A percentile compares a stretch with the other conserved stretches of the same genome.
phyloP scores from a whole-genome alignment of 495 filamentous ascomycete species.

The Trichoderma reesei region DNA sequence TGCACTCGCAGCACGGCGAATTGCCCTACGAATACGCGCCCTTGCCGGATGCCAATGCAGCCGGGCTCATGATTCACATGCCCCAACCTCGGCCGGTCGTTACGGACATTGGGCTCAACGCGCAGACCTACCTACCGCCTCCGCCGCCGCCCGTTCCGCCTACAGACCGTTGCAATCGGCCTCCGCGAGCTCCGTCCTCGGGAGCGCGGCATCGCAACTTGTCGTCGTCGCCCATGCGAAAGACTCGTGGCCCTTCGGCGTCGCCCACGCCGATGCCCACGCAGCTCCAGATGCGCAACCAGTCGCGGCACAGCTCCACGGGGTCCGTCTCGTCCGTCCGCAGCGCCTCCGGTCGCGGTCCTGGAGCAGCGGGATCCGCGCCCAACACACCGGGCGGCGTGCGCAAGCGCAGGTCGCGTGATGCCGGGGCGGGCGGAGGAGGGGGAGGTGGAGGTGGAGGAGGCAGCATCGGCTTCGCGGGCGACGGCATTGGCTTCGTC shows the following conservation, averaged over 20 bases:
- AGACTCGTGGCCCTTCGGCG: neutral
- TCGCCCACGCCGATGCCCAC: neutral
- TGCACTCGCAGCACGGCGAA: conserved; percentile 12
- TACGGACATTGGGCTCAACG: conserved; percentile 11
- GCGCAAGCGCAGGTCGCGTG: conserved; percentile 12
- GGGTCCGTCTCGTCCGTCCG: conserved; percentile 9
- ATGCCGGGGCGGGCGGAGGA: neutral
- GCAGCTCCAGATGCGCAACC: neutral
- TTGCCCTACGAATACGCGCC: neutral
- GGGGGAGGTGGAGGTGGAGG: neutral
- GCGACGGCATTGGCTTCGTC: conserved; percentile 57
- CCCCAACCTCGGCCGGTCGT: conserved; percentile 22
- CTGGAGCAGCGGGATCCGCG: neutral
- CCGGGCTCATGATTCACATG: conserved; percentile 34
- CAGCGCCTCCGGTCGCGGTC: conserved; percentile 10
- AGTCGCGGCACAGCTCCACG: conserved; percentile 9
- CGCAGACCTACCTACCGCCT: conserved; percentile 7
- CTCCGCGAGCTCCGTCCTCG: conserved; percentile 6
- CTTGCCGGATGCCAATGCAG: conserved; percentile 12
- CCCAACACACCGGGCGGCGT: conserved; percentile 11
- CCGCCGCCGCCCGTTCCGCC: neutral
- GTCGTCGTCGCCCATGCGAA: conserved; percentile 10
- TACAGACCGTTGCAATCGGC: conserved; percentile 9
- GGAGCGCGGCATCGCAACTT: conserved; percentile 8
- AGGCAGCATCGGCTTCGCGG: neutral